Evolutionary conservation across 2,329 filamentous ascomycete species (phyloP), one percentile per base, ranked within the genome.

Genomic region (Harringtonia aguacate): DNA sequence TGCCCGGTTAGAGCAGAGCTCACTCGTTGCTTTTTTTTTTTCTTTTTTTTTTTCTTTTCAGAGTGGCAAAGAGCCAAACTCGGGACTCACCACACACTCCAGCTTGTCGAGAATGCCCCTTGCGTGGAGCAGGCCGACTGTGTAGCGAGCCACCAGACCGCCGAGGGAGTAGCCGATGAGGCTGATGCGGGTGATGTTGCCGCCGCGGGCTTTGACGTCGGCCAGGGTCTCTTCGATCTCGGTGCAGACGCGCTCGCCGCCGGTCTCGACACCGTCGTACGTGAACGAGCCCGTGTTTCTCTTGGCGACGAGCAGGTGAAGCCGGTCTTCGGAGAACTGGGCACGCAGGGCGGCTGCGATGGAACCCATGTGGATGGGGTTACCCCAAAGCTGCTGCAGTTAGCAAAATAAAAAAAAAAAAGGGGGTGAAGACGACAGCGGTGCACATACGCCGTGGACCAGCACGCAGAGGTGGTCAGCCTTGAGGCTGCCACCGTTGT

Each of bases 91-190:
- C 63, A 90, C 76, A 51, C 90, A 90, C 57, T 87, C 73, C 22
- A 97, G 71, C 46, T 73, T 72, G 45, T 94, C 81, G 45, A 97
- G 79, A 46, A 86, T 70, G 9, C 88, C 87, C 55, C 84, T 85
- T 44, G 85, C 81, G 54, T 89, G 78, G 4, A 97, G 70, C 55
- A 97, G 66, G 0, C 90, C 90, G 45, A 95, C 74, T 2, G 86
- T 84, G 65, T 95, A 97, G 47, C 90, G 75, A 10, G 86, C 80
- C 5, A 97, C 79, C 8, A 97, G 68, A 0, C 90, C 90, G 37
- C 90, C 90, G 2, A 95, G 71, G 0, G 87, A 94, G 61, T 97
- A 95, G 33, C 90, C 90, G 36, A 90, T 74, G 34, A 97, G 70
- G 59, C 88, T 95, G 50, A 97, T 69, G 63, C 88, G 94, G 39